phyloP scores from a whole-genome alignment of 768 basidiomycete species.

The Phanerochaete carnosa region DNA sequence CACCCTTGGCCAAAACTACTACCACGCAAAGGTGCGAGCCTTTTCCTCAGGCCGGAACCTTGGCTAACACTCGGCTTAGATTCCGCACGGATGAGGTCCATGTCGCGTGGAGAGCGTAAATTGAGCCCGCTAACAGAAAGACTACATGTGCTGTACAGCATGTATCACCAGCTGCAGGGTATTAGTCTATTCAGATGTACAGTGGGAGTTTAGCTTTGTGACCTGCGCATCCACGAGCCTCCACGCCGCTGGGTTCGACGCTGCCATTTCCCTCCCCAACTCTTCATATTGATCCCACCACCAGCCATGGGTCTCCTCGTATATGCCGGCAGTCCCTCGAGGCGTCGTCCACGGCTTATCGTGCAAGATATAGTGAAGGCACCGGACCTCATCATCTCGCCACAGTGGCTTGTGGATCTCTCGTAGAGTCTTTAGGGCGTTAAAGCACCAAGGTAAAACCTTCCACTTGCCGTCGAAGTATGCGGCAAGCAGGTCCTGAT shows the following conservation, averaged over 20 bases:
- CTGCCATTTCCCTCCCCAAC: constrained; percentile 40
- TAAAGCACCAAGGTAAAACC: constrained; percentile 84
- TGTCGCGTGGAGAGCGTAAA: constrained; percentile 75
- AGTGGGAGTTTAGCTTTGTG: constrained; percentile 18
- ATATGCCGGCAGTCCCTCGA: constrained; percentile 38
- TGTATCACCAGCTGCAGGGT: constrained; percentile 5
- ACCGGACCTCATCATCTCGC: constrained; percentile 82
- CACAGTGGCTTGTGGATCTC: constrained; percentile 71
- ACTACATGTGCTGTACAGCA: not conserved
- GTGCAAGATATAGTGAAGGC: constrained; percentile 81
- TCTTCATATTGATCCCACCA: constrained; percentile 72
- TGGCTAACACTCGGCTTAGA: constrained; percentile 36
- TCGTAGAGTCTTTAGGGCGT: constrained; percentile 87
- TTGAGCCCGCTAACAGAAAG: not conserved
- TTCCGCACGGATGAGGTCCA: constrained; percentile 94
- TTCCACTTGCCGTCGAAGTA: constrained; percentile 79
- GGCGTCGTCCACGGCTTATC: constrained; percentile 85
- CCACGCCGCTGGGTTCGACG: constrained; percentile 45
- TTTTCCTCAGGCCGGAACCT: not conserved
- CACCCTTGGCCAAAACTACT: constrained; percentile 73
- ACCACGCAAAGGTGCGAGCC: constrained; percentile 83
- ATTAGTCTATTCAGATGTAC: not conserved
- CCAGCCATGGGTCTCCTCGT: constrained; percentile 59
- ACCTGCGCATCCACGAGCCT: constrained; percentile 50
- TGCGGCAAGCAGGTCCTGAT: constrained; percentile 87